Base-by-base conservation (phyloP, 805 yeast species). In the Spathaspora hagerdaliae region DNA sequence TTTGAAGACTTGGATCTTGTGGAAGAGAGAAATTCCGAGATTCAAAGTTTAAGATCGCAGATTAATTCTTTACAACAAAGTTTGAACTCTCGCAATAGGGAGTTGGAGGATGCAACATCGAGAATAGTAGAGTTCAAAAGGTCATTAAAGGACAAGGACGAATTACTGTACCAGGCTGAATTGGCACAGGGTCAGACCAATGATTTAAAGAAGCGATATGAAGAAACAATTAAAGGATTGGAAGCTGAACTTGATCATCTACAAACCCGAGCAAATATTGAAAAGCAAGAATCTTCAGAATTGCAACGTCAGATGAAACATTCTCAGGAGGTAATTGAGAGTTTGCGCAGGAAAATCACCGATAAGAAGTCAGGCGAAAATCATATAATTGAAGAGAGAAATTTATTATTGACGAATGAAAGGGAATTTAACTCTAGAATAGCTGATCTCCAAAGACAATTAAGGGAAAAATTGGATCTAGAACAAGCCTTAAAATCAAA, bases 401-500 rank as follows among this genome's bases (percentile, higher is more conserved):
- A 39, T n/a, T 13, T 15, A 13, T 24, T 39, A 9, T 31, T 39
- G 14, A 12, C 27, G 6, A 13, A 32, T 10, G 41, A 39, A 32
- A 27, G 15, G n/a, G 41, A 31, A 7, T 39, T 11, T 31, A 29
- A 19, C 14, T 10, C 2, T 12, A 39, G 13, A 13, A 7, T 39
- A 11, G 29, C 41, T 39, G 41, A 42, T 13, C 27, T 42, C 10
- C 41, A 27, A 26, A 35, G 39, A 7, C 45, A 42, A 36, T 29
- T 42, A 29, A 34, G 36, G 13, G 35, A 31, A 13, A 42, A 42
- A 32, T n/a, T 24, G 6, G 47, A 44, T 14, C 35, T 44, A 24
- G 44, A 44, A n/a, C 37, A 43, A 37, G 12, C 33, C 2, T 36
- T 43, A 6, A 27, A 43, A 38, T 31, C 37, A 15, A 40, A 47